Percentiles rank a stretch among this genome's conserved stretches.
phyloP scores from a whole-genome alignment of 768 basidiomycete genomes.

The Pisolithus microcarpus region DNA sequence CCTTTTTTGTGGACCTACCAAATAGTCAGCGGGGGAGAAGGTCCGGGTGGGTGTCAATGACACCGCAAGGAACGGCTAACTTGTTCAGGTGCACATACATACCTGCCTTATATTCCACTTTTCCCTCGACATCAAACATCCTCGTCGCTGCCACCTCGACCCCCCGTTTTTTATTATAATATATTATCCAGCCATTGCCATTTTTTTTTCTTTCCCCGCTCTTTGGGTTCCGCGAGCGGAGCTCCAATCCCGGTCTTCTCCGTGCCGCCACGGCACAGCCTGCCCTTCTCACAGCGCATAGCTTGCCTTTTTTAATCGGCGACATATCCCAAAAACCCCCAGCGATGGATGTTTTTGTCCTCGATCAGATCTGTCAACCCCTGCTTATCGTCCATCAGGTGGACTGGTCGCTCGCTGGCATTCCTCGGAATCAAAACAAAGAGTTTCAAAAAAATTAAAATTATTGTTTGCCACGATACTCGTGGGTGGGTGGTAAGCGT shows the following conservation, averaged over 20 bases:
- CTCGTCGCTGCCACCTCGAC: not conserved
- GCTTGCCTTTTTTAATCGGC: conserved; percentile 24
- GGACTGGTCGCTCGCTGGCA: not conserved
- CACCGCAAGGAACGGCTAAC: not conserved
- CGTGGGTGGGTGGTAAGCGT: too few species aligned
- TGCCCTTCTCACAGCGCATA: conserved; percentile 10
- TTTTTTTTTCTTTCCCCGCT: not conserved
- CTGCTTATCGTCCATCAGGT: not conserved
- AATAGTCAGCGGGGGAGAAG: conserved; percentile 13
- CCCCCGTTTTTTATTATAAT: conserved; percentile 1
- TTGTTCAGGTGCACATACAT: too few species aligned
- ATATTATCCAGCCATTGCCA: conserved; percentile 10
- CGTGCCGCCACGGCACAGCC: conserved; percentile 25
- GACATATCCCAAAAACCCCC: conserved; percentile 16
- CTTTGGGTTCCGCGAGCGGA: conserved; percentile 20
- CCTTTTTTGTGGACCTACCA: conserved; percentile 15
- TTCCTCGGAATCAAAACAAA: conserved; percentile 5
- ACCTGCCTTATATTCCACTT: not conserved
- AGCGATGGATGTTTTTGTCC: conserved; percentile 1
- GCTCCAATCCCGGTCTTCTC: conserved; percentile 14
- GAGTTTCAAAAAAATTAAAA: not conserved
- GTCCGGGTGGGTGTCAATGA: conserved; percentile 21
- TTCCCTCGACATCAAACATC: not conserved
- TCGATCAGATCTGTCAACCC: not conserved
- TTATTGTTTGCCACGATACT: conserved; percentile 8